Evolutionary conservation across 2,329 filamentous ascomycete genomes (phyloP), one percentile per base, ranked within the genome.

Genomic region (Monascus ruber): DNA sequence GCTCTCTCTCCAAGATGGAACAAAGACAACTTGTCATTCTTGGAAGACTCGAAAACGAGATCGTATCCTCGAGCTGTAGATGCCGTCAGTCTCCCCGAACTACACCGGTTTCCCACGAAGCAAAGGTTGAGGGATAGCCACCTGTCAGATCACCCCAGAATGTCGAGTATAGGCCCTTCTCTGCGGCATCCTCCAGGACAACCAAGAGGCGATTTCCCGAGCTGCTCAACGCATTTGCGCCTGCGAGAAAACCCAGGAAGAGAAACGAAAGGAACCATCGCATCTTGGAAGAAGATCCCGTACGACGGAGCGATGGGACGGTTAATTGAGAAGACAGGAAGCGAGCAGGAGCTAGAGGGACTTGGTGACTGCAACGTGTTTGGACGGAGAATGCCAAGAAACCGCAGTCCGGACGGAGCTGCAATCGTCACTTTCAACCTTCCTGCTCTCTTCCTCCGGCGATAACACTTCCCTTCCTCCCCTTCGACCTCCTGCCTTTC

Each of bases 1-100:
- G 77, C 79, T 61, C 83, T 79, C 68, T 91, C 85, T 58, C 89
- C 91, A 47, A 91, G 79, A 58, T 78, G 73, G 70, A 95, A 94
- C 49, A 98, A 73, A 37, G 77, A 74, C 53, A 96, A 68, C 37
- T 73, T 71, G 38, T 86, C 77, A 60, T 77, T 83, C 68, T 91
- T 91, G 44, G 86, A 85, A 5, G 86, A 87, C 61, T 88, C 79
- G 60, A 87, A 88, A 31, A 76, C 74, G 50, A 95, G 71, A 44
- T 81, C 70, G 64, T 84, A 96, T 48, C 88, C 89, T 59, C 91
- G 79, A 52, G 70, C 91, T 96, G 52, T 38, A 17, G 44, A 41
- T 38, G 47, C 32, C 35, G 43, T 47, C 43, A 38, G 39, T 43
- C 35, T 44, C 42, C 17, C 17, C 17, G 17, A 17, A 3, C 3